These are phyloP conservation scores for Hura crepitans DNA, from an alignment of 441 rosid genomes.

Conservation along the genomic window DNA sequence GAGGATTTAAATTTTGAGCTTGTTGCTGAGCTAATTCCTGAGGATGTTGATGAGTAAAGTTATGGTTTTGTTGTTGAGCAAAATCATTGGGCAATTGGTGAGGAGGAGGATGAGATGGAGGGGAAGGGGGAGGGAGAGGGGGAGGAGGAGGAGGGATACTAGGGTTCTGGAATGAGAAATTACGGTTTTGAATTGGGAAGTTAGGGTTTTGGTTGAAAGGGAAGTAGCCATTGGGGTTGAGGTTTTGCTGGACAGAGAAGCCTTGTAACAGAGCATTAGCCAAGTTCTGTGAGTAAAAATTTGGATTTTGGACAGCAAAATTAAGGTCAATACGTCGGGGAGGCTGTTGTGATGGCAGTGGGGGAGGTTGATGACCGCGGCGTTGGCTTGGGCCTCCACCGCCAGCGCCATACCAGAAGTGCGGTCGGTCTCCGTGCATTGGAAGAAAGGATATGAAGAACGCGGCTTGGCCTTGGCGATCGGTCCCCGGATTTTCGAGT, in stretches of 20 bases:
- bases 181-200: constrained; percentile 24
- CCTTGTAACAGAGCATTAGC: constrained; percentile 38
- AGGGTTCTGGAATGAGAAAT: constrained; percentile 9
- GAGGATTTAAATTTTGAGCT: constrained; percentile 4
- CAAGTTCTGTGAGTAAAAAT: constrained; percentile 26
- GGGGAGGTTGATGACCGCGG: constrained; percentile 23
- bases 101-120: constrained; percentile 1
- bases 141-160: constrained; percentile 7
- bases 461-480: neutral
- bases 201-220: constrained; percentile 22
- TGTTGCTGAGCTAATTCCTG: neutral
- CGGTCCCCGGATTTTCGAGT: neutral
- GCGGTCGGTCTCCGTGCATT: constrained; percentile 47
- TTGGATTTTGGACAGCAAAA: constrained; percentile 35
- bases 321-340: constrained; percentile 23
- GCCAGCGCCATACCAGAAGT: constrained; percentile 29
- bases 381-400: constrained; percentile 19
- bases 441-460: neutral
- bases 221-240: constrained; percentile 11
- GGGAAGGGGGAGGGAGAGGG: too few species aligned
- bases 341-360: constrained; percentile 10
- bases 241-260: constrained; percentile 25
- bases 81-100: constrained; percentile 1
- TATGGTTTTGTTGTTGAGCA: constrained; percentile 22
- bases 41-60: constrained; percentile 14